Percentiles rank a stretch among this genome's conserved stretches.
These are phyloP conservation scores for Talaromyces atroroseus DNA, from an alignment of 2,329 filamentous ascomycete species.

Conservation along the genomic window DNA sequence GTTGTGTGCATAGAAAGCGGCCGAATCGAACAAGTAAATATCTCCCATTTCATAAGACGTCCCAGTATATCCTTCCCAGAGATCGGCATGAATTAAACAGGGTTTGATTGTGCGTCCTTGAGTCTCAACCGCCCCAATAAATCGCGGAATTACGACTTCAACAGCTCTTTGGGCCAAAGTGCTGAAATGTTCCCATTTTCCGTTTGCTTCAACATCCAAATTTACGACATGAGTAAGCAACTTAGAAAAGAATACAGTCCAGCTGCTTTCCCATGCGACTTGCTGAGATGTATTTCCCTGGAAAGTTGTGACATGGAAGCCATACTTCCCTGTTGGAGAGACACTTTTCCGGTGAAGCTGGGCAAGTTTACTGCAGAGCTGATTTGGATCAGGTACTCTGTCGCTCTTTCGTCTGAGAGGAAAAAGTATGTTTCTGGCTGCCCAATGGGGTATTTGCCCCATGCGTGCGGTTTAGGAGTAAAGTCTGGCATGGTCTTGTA, in stretches of 20 bases:
- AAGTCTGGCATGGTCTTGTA: constrained; percentile 23
- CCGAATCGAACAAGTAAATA: constrained; percentile 28
- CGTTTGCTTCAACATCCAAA: constrained; percentile 27
- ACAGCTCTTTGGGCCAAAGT: constrained; percentile 15
- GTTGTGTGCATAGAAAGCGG: constrained; percentile 26
- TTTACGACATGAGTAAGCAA: constrained; percentile 20
- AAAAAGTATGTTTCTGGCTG: constrained; percentile 24
- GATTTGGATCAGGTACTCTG: constrained; percentile 20
- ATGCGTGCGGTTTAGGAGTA: constrained; percentile 25
- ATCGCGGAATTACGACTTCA: constrained; percentile 24
- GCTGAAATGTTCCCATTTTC: constrained; percentile 25
- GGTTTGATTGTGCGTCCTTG: constrained; percentile 21
- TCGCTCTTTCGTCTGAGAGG: constrained; percentile 24
- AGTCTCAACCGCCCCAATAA: constrained; percentile 18
- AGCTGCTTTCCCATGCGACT: constrained; percentile 27
- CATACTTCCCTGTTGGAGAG: constrained; percentile 32
- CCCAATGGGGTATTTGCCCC: constrained; percentile 20
- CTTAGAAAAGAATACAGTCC: constrained; percentile 29
- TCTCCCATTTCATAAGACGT: constrained; percentile 23
- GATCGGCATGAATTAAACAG: constrained; percentile 31
- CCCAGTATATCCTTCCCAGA: constrained; percentile 34
- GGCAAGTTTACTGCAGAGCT: constrained; percentile 20
- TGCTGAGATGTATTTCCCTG: constrained; percentile 25
- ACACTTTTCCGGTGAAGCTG: constrained; percentile 22
- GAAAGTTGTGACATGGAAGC: constrained; percentile 32